Base-by-base conservation (phyloP, 2,329 filamentous ascomycete genomes). In the Thermothelomyces thermophilus region DNA sequence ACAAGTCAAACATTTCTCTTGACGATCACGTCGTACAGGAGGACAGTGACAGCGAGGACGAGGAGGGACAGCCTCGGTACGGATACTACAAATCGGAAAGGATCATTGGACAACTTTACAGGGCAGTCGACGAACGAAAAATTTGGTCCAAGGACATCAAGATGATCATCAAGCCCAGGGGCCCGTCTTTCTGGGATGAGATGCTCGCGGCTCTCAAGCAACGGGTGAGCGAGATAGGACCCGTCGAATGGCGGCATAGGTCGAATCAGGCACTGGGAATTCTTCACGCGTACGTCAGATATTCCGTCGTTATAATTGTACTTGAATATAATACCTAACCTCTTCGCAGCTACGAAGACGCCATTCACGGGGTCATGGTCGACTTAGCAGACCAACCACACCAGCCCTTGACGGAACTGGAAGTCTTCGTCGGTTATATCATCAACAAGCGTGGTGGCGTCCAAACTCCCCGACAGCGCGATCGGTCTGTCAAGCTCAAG, bases 11-110 rank as follows among this genome's bases (percentile, higher is more conserved):
- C 20, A 68, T 76, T 17, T 63, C 60, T 9, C 64, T 75, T 31
- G 67, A 71, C 16, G 33, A 63, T 3, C 54, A 60, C 24, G 56
- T 65, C 2, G 42, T 13, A 2, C 14, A 56, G 0, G 58, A 60
- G 10, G 50, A 58, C 1, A 48, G 66, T 0, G 66, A 73, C 5
- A 69, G 72, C 3, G 69, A 78, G 5, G 70, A 74, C 3, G 70
- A 75, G n/a, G 65, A 68, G 1, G 70, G 70, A 0, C 68, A 72
- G 0, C 70, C 73, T 22, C 65, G 67, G 3, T 91, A n/a, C n/a
- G n/a, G n/a, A n/a, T n/a, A 82, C 61, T 90, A 93, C 63, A 66
- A 65, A 28, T 89, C 84, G 1, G 58, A 79, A 0, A 88, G 87
- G 56, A 71, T 85, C 0, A 73, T 93, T 0, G 88, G 88, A 0